Conservation (phyloP, 768 basidiomycete species). For the Pholiota microspora region DNA sequence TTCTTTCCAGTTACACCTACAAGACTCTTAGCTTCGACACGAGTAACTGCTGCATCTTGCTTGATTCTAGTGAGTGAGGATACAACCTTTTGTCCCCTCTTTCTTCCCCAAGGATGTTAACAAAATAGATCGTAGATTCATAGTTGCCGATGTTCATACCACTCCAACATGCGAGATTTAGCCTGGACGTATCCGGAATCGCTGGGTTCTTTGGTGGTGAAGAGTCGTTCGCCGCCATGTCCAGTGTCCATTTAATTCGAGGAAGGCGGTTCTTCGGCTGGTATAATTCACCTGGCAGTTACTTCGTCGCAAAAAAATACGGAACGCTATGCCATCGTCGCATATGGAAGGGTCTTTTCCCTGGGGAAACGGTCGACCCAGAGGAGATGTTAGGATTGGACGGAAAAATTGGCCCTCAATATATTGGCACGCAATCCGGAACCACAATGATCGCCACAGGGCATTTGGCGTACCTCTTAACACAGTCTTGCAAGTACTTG, state of each 20-base stretch:
- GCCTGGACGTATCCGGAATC: conserved; percentile 16
- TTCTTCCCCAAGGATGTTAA: background rate
- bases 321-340: conserved; percentile 13
- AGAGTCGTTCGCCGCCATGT: conserved; percentile 19
- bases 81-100: background rate
- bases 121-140: background rate
- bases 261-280: conserved; percentile 16
- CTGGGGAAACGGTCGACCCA: conserved; percentile 15
- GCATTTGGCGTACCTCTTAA: conserved; percentile 13
- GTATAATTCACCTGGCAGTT: conserved; percentile 19
- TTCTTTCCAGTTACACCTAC: no score
- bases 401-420: conserved; percentile 13
- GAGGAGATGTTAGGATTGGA: conserved; percentile 16
- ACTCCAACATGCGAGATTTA: conserved; percentile 5
- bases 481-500: conserved; percentile 5
- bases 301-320: conserved; percentile 18
- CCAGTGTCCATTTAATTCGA: conserved; percentile 16
- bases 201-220: conserved; percentile 21
- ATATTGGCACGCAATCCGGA: conserved; percentile 13
- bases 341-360: conserved; percentile 17
- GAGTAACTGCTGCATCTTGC: no score
- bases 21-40: no score
- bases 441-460: conserved; percentile 12
- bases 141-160: background rate
- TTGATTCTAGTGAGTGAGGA: background rate